Evolutionary conservation across 2,329 filamentous ascomycete genomes (phyloP), one percentile per base, ranked within the genome.

Genomic region (Aspergillus eucalypticola): DNA sequence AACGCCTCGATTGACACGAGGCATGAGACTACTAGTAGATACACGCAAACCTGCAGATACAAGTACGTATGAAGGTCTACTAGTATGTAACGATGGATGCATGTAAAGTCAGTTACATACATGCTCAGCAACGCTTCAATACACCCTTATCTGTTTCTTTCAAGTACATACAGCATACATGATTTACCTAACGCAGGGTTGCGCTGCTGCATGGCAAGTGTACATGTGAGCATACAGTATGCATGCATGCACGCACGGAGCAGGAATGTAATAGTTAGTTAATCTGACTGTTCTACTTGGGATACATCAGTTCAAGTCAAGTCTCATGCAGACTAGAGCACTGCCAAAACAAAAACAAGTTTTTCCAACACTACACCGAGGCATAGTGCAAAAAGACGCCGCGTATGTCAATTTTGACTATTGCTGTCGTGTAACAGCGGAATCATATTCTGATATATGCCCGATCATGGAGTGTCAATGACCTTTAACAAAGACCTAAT

Each of bases 401-500:
- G 32, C 25, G 23, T 50, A 50, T 13, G 23, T 29, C 25, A 50
- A 19, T n/a, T 50, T 21, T 35, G 46, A 56, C 42, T 38, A 48
- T 48, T 48, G 41, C 54, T 42, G 53, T 25, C n/a, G 53, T 55
- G 53, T 55, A 55, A 55, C 53, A 15, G 39, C 13, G 29, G n/a
- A 29, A 21, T 42, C 38, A 19, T 13, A 11, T 32, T 46, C 53
- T 55, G 38, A 55, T 29, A 39, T 44, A 50, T 57, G 55, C 11
- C 32, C 38, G 15, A 41, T 8, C 21, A 29, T 44, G 42, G 51
- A 41, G 32, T 23, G 51, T 23, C n/a, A 29, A 50, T 29, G 46
- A 8, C 32, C 32, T 35, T n/a, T 11, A 23, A n/a, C 23, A 8
- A 23, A 29, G 23, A 17, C 32, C 11, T 49, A 29, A 10, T 54